Evolutionary conservation across 1,284 basidiomycete genomes (phyloP), one percentile per base, ranked within the genome.

Genomic region (Cryptococcus wingfieldii): DNA sequence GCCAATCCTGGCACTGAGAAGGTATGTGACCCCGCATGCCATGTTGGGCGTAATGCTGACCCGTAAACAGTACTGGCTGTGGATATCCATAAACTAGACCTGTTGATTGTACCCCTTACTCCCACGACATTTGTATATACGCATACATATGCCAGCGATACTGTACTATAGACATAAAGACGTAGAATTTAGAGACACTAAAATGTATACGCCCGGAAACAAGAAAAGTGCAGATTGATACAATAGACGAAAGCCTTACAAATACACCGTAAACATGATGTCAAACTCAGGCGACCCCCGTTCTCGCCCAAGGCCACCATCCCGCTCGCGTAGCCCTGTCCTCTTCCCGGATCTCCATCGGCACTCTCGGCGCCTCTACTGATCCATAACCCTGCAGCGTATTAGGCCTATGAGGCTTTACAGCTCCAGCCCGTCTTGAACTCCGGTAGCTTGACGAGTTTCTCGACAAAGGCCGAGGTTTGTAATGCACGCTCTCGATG

Each of bases 1-100:
- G 45, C 45, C 56, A 67, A 57, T 43, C 65, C 73, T 9, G 73
- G 73, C 4, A 75, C 73, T 2, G 70, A 74, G 43, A 75, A 75
- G 63, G 72, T 72, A 38, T 54, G 65, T 55, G 3, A 9, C 16
- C 27, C 18, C 6, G 16, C 23, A 8, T 13, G 19, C 31, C 8
- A 16, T 13, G 38, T 23, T 38, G 44, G 16, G 14, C 18, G 16
- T 37, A 4, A 19, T 41, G 37, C 37, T 47, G 42, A 19, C 10
- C 9, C 7, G 23, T 16, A 43, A 7, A 18, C 39, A 63, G 62
- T 63, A 63, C 46, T 63, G 62, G 62, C 51, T 63, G 1, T 60
- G 54, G 47, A 61, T 63, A 12, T 49, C 56, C 23, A 47, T 63
- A 51, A 50, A 53, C 37, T 50, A 25, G 46, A 53, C 16, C 27